A percentile compares a stretch with the other conserved stretches of the same genome.
These are phyloP conservation scores for Fusarium equiseti DNA, from an alignment of 2,329 filamentous ascomycete species.

Conservation along the genomic window DNA sequence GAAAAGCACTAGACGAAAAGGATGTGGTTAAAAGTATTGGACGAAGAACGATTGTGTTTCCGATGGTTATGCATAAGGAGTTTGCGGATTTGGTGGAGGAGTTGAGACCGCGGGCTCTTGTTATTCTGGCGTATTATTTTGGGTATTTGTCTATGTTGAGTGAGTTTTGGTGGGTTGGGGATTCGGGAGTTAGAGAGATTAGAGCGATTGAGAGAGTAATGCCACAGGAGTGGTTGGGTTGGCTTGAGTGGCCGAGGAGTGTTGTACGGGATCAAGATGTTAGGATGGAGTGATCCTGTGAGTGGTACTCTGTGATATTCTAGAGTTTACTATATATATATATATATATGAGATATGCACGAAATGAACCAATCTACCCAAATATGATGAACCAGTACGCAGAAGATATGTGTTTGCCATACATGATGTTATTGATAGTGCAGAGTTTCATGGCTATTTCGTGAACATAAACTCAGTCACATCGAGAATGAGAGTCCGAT, in stretches of 20 bases:
- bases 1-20: not conserved
- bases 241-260: conserved; percentile 9
- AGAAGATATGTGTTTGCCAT: too few relatives aligned
- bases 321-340: not conserved
- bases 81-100: conserved; percentile 9
- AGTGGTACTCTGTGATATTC: not conserved
- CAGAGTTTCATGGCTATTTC: not conserved
- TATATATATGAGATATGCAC: not conserved
- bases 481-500: not conserved
- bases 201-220: not conserved
- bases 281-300: not conserved
- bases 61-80: conserved; percentile 4
- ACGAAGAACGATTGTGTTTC: conserved; percentile 1
- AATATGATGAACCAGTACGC: too few relatives aligned
- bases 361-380: not conserved
- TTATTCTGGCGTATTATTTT: conserved; percentile 12
- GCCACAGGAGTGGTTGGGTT: conserved; percentile 3
- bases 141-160: conserved; percentile 2
- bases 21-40: not conserved
- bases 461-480: not conserved
- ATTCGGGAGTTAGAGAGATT: not conserved
- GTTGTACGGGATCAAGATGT: not conserved
- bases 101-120: conserved; percentile 6
- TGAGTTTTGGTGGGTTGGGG: conserved; percentile 7
- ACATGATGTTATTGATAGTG: too few relatives aligned